Conservation (phyloP, 148 eudicot genomes). For the Tetragonia tetragonoides region DNA sequence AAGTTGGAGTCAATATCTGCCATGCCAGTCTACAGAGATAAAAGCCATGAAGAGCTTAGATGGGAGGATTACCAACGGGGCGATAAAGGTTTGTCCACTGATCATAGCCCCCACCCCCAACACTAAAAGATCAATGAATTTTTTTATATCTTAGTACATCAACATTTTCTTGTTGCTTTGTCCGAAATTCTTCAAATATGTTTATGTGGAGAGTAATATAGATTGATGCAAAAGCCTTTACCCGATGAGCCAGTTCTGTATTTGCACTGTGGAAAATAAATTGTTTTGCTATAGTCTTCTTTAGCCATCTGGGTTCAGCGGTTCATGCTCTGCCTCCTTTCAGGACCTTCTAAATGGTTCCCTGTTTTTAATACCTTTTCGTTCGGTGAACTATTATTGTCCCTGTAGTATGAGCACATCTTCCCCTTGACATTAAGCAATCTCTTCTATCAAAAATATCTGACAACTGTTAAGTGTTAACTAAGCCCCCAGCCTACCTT, state of each 20-base stretch:
- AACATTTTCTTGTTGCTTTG: neutral
- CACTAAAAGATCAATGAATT: neutral
- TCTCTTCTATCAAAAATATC: too few relatives aligned
- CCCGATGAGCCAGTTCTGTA: neutral
- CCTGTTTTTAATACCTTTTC: too few relatives aligned
- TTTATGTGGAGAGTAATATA: neutral
- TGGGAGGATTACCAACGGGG: slow-evolving; percentile 98
- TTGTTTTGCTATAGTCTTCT: neutral
- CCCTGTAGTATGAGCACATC: too few relatives aligned
- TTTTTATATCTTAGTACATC: neutral
- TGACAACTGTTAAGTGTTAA: too few relatives aligned
- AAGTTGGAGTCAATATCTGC: slow-evolving; percentile 95
- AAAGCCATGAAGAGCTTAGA: slow-evolving; percentile 94
- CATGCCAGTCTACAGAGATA: slow-evolving; percentile 85
- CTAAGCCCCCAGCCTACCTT: too few relatives aligned
- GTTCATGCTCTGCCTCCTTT: neutral
- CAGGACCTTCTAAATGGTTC: neutral
- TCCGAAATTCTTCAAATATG: neutral
- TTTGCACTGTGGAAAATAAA: neutral
- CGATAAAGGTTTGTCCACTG: slow-evolving; percentile 71
- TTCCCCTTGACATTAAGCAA: too few relatives aligned
- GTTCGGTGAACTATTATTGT: too few relatives aligned
- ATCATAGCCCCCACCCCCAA: neutral
- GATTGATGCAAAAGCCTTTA: neutral
- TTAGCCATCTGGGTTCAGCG: neutral